A percentile compares a stretch with the other conserved stretches of the same genome.
phyloP scores from a whole-genome alignment of 257 asterid species.

The Verbascum thapsus region DNA sequence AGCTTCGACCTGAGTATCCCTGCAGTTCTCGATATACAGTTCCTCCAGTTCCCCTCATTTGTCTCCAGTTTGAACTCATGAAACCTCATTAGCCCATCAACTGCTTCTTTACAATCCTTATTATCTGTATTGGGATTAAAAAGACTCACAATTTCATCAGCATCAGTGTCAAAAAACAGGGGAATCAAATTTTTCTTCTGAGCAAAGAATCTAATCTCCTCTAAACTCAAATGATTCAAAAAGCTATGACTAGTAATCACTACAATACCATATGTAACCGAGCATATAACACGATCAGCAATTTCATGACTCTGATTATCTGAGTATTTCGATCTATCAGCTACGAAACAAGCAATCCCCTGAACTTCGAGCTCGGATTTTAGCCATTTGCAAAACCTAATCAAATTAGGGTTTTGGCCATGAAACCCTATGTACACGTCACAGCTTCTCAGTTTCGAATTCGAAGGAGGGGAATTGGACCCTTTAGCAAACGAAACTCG shows the following conservation, averaged over 20 bases:
- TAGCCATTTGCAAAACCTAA: slow-evolving; percentile 82
- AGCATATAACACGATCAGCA: slow-evolving; percentile 85
- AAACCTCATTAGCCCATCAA: slow-evolving; percentile 62
- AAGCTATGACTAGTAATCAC: slow-evolving; percentile 61
- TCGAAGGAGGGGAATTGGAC: slow-evolving; percentile 68
- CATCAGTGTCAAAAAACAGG: slow-evolving; percentile 64
- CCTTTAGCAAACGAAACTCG: slow-evolving; percentile 77
- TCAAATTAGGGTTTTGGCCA: slow-evolving; percentile 68
- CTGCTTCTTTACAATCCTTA: slow-evolving; percentile 68
- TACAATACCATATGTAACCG: slow-evolving; percentile 69
- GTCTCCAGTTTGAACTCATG: slow-evolving; percentile 70
- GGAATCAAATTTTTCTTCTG: slow-evolving; percentile 90
- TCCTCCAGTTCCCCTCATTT: slow-evolving; percentile 70
- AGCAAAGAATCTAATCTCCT: slow-evolving; percentile 78
- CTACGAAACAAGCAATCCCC: slow-evolving; percentile 85
- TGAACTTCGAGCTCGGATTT: slow-evolving; percentile 89
- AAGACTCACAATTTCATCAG: slow-evolving; percentile 39
- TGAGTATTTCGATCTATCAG: slow-evolving; percentile 73
- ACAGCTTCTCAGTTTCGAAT: slow-evolving; percentile 79
- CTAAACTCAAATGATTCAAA: slow-evolving; percentile 58
- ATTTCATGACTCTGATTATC: slow-evolving; percentile 86
- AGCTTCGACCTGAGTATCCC: slow-evolving; percentile 63
- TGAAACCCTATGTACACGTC: slow-evolving; percentile 84
- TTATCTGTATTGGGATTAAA: slow-evolving; percentile 44
- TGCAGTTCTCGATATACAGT: slow-evolving; percentile 59